These are phyloP conservation scores for Colletotrichum paranaense DNA, from an alignment of 2,329 filamentous ascomycete genomes.

Conservation along the genomic window DNA sequence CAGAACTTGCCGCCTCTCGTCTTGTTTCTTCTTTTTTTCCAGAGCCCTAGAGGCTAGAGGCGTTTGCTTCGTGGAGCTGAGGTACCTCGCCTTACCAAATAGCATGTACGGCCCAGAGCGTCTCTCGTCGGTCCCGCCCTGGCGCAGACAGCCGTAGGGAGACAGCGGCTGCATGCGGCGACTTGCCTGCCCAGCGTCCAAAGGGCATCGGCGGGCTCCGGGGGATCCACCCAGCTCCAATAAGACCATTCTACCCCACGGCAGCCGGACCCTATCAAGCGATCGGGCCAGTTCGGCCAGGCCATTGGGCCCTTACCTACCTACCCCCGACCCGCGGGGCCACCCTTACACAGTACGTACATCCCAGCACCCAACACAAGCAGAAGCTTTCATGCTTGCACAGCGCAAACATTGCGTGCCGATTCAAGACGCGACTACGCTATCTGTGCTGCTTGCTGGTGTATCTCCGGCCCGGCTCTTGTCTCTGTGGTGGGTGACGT, in stretches of 20 bases:
- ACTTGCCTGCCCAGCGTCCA: slow-evolving; percentile 15
- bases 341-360: background rate
- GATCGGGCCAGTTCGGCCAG: slow-evolving; percentile 32
- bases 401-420: slow-evolving; percentile 9
- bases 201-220: slow-evolving; percentile 47
- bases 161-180: slow-evolving; percentile 32
- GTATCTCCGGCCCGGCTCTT: slow-evolving; percentile 22
- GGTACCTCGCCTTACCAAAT: too few species aligned
- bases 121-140: slow-evolving; percentile 10
- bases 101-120: background rate
- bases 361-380: background rate
- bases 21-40: background rate
- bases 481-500: slow-evolving; percentile 20
- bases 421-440: slow-evolving; percentile 27
- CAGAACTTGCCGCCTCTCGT: background rate
- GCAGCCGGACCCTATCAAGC: slow-evolving; percentile 32
- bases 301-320: slow-evolving; percentile 7
- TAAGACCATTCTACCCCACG: slow-evolving; percentile 35
- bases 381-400: background rate
- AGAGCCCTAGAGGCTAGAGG: slow-evolving; percentile 9
- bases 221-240: slow-evolving; percentile 34
- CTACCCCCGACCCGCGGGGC: background rate
- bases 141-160: slow-evolving; percentile 26
- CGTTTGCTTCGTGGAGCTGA: background rate
- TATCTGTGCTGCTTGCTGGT: slow-evolving; percentile 16